Percentiles rank a stretch among this genome's conserved stretches.
These are phyloP conservation scores for Osmanthus fragrans DNA, from an alignment of 257 asterid species.

Conservation along the genomic window DNA sequence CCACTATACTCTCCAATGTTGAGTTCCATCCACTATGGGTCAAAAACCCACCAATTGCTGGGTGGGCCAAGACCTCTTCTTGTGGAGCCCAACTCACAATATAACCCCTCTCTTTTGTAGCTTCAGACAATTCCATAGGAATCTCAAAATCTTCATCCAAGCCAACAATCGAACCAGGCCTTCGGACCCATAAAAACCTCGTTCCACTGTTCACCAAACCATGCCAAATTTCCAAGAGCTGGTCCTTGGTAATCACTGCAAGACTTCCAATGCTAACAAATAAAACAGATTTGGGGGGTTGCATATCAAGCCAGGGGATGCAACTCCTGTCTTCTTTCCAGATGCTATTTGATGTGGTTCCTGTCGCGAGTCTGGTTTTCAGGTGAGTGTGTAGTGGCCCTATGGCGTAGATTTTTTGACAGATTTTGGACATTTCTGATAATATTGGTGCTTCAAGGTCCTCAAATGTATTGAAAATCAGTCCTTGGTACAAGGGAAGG, in stretches of 20 bases:
- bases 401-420: slow-evolving; percentile 50
- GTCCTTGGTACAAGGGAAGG: slow-evolving; percentile 51
- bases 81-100: slow-evolving; percentile 52
- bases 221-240: slow-evolving; percentile 49
- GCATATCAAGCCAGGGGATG: slow-evolving; percentile 58
- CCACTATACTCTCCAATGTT: slow-evolving; percentile 38
- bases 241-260: slow-evolving; percentile 26
- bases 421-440: slow-evolving; percentile 32
- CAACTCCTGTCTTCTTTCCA: slow-evolving; percentile 59
- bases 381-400: slow-evolving; percentile 68
- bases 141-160: not conserved
- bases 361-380: slow-evolving; percentile 16
- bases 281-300: slow-evolving; percentile 44
- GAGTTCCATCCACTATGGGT: slow-evolving; percentile 55
- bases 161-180: slow-evolving; percentile 44
- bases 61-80: slow-evolving; percentile 40
- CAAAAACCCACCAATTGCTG: slow-evolving; percentile 43
- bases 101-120: slow-evolving; percentile 38
- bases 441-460: slow-evolving; percentile 53
- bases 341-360: slow-evolving; percentile 31
- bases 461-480: slow-evolving; percentile 74
- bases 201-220: slow-evolving; percentile 59
- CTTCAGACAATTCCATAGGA: slow-evolving; percentile 25
- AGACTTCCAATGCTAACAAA: slow-evolving; percentile 70
- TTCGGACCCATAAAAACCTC: slow-evolving; percentile 52